These are phyloP conservation scores for Neophaeococcomyces mojaviensis DNA, from an alignment of 2,329 filamentous ascomycete genomes.

Conservation along the genomic window DNA sequence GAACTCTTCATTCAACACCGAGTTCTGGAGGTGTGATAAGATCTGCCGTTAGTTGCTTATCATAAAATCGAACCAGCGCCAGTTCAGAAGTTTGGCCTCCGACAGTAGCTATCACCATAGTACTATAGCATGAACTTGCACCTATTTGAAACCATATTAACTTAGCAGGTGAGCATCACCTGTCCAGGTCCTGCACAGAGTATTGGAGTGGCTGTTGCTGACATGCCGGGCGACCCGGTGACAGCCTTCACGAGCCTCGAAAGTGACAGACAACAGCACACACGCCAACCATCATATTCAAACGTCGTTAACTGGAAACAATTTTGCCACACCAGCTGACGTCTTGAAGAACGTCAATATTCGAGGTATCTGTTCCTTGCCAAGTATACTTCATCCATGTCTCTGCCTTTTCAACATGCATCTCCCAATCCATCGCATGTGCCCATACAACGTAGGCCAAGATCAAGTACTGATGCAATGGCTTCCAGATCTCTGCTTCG, in stretches of 20 bases:
- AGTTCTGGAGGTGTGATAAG: neutral
- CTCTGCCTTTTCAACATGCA: too few species aligned
- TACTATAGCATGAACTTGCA: neutral
- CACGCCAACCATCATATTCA: too few species aligned
- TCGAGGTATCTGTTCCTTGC: too few species aligned
- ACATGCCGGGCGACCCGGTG: too few species aligned
- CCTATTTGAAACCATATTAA: neutral
- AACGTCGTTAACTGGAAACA: too few species aligned
- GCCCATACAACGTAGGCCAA: neutral
- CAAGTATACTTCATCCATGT: too few species aligned
- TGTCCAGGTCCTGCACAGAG: too few species aligned
- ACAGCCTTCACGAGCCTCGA: too few species aligned
- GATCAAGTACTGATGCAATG: slow-evolving; percentile 1
- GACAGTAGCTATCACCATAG: neutral
- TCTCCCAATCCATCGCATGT: neutral
- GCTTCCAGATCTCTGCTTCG: neutral
- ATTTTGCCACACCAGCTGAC: too few species aligned
- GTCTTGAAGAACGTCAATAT: too few species aligned
- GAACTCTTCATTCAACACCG: neutral
- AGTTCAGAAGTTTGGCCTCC: neutral
- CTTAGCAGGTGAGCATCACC: neutral
- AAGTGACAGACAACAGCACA: too few species aligned
- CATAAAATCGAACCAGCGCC: neutral
- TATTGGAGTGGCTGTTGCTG: too few species aligned
- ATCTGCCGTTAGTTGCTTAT: neutral